Base-by-base conservation (phyloP, 305 asterid genomes). In the Fraxinus floribunda region DNA sequence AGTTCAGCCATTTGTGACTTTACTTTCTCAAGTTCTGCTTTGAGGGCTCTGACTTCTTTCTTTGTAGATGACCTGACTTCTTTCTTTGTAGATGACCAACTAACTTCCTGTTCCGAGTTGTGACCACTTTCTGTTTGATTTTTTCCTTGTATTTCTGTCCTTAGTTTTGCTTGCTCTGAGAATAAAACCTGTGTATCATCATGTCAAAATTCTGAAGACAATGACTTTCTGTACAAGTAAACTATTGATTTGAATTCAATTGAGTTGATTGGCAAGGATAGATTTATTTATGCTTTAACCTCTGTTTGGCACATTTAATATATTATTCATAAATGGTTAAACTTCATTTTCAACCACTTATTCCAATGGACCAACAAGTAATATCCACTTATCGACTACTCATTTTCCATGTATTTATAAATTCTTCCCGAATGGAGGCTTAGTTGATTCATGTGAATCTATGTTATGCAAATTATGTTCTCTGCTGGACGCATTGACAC, bases 111-210 rank as follows among this genome's bases (percentile, higher is more conserved):
- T 22, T 86, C 94, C 35, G 84, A 88, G 81, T 85, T 90, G 38
- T 91, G 92, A 62, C 83, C 91, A 66, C 84, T 86, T 78, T 62
- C 88, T 81, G 79, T 83, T 36, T 82, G 88, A 79, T 75, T 82
- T 81, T 79, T 92, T 77, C 89, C 89, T 88, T 89, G 95, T 55
- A 92, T 80, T 80, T 85, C 87, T 6, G 84, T 88, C 86, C 98
- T 89, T 85, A 94, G 76, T 84, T 93, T 94, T 86, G 84, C 87
- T 84, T 93, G 98, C 89, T 92, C 97, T 10, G 94, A 87, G 89
- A 93, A 90, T 79, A 94, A 81, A 76, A 93, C 95, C 98, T 95
- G 94, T 82, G 55, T 68, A 20, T 76, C 72, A 84, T 85, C 78
- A 64, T 62, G 82, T 89, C 68, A 85, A n/a, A 71, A 57, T 24